A percentile compares a stretch with the other conserved stretches of the same genome.
Evolutionary conservation across 202 grass and related monocot species (phyloP).

Genomic region (Musa balbisiana): DNA sequence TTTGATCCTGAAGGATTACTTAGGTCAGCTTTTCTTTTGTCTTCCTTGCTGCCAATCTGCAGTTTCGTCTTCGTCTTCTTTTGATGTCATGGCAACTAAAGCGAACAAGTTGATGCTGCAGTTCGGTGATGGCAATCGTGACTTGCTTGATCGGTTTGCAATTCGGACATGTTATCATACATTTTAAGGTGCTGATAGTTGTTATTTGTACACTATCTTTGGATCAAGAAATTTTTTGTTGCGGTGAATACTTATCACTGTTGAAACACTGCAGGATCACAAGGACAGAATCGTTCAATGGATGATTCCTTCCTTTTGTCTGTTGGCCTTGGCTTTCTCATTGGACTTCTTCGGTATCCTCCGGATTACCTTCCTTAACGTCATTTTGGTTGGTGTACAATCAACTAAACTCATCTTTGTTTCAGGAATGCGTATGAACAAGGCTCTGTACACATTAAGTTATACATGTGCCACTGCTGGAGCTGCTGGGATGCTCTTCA

Average conservation of each 20-base stretch:
- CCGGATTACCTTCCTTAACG: not conserved
- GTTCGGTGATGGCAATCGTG: constrained; percentile 67
- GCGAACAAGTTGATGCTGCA: constrained; percentile 6
- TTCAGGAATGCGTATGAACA: constrained; percentile 52
- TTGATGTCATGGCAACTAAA: not conserved
- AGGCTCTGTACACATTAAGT: constrained; percentile 71
- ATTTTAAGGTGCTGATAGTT: constrained; percentile 45
- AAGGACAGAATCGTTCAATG: constrained; percentile 43
- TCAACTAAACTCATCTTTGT: not conserved
- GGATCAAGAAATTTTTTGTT: not conserved
- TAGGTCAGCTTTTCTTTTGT: constrained; percentile 25
- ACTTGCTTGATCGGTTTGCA: constrained; percentile 84
- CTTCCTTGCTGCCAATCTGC: not conserved
- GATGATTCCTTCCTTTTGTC: constrained; percentile 44
- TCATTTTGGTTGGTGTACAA: not conserved
- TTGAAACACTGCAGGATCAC: constrained; percentile 40
- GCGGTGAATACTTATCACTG: constrained; percentile 6
- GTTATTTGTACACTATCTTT: not conserved
- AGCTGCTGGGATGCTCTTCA: constrained; percentile 56
- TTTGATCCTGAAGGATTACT: constrained; percentile 89
- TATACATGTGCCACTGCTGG: constrained; percentile 70
- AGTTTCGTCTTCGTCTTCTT: not conserved
- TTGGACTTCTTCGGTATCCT: constrained; percentile 57
- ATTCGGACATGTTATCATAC: constrained; percentile 60
- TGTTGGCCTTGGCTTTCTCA: constrained; percentile 43